phyloP scores from a whole-genome alignment of 2,329 filamentous ascomycete genomes.

The Xylaria sp. region DNA sequence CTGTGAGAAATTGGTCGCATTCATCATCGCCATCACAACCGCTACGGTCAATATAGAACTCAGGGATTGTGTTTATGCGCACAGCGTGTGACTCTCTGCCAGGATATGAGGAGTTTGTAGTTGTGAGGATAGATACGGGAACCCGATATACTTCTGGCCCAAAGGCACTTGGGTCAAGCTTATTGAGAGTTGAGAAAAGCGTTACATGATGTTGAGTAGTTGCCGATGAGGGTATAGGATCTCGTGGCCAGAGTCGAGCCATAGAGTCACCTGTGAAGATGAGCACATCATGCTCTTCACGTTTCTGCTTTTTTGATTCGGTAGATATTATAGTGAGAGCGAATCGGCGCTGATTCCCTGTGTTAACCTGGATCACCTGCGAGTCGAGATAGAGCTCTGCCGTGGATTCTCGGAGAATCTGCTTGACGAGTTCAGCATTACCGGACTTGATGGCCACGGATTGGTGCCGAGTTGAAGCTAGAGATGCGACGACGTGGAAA shows the following conservation, averaged over 20 bases:
- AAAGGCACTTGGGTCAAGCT: background rate
- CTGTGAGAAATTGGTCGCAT: background rate
- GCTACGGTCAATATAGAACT: background rate
- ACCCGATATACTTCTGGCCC: background rate
- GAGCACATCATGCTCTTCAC: background rate
- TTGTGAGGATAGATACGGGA: background rate
- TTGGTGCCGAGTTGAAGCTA: too few species aligned
- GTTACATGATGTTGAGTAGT: background rate
- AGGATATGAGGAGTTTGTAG: background rate
- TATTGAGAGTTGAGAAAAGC: background rate
- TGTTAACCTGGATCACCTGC: background rate
- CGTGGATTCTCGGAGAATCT: background rate
- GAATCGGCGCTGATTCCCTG: background rate
- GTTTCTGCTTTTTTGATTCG: background rate
- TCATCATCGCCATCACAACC: background rate
- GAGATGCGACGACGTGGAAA: conserved; percentile 6
- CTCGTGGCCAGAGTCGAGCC: background rate
- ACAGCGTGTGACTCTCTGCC: background rate
- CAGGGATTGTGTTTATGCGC: background rate
- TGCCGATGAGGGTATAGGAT: background rate
- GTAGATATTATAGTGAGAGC: conserved; percentile 1
- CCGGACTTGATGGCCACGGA: background rate
- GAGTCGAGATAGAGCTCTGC: background rate
- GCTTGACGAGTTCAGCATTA: background rate
- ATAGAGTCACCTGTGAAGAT: conserved; percentile 6